Conservation (phyloP, 768 basidiomycete species). For the Termitomyces sp. region DNA sequence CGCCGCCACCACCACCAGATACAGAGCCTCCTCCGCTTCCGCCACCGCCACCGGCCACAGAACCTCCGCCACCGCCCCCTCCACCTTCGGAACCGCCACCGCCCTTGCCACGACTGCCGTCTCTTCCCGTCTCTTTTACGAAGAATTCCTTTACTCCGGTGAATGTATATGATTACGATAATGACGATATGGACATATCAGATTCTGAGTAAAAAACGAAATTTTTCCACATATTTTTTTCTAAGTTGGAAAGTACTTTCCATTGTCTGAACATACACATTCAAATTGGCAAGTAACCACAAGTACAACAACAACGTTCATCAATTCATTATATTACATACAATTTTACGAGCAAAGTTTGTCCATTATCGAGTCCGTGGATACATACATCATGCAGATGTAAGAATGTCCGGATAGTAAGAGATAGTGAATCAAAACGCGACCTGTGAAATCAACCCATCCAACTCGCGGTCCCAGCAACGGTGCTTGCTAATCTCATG, state of each 20-base stretch:
- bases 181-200: conserved; percentile 32
- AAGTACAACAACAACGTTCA: not conserved
- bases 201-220: conserved; percentile 18
- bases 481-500: conserved; percentile 65
- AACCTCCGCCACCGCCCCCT: conserved; percentile 19
- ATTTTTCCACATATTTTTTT: not conserved
- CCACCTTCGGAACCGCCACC: conserved; percentile 14
- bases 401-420: not conserved
- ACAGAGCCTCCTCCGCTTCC: conserved; percentile 12
- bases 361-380: not conserved
- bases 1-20: conserved; percentile 17
- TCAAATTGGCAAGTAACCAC: not conserved
- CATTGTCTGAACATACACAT: not conserved
- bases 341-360: too few relatives aligned
- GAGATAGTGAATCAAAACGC: conserved; percentile 33
- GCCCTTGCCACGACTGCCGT: conserved; percentile 16
- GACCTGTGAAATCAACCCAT: conserved; percentile 50
- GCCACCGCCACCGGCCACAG: conserved; percentile 14
- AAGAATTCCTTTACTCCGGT: not conserved
- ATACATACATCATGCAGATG: not conserved
- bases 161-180: not conserved
- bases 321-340: not conserved
- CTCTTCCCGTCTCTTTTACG: conserved; percentile 15
- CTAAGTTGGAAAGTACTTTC: not conserved
- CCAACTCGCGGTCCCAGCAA: conserved; percentile 59